phyloP scores from a whole-genome alignment of 495 filamentous ascomycete species.

The Xylaria flabelliformis region DNA sequence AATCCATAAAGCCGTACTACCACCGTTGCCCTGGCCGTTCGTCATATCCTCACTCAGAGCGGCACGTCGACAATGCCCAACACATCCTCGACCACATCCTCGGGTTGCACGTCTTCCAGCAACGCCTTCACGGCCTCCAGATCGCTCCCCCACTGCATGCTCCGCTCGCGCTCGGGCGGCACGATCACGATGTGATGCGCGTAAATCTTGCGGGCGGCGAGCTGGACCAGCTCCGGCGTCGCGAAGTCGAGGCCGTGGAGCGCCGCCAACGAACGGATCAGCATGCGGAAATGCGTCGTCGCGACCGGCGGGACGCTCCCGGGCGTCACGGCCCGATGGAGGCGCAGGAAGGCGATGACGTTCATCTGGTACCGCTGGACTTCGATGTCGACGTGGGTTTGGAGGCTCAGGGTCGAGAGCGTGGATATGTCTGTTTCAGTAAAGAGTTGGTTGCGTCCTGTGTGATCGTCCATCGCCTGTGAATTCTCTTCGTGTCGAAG shows the following conservation, averaged over 20 bases:
- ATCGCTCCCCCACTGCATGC: conserved; percentile 92
- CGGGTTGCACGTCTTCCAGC: conserved; percentile 71
- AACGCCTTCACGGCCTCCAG: conserved; percentile 66
- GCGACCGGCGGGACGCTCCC: conserved; percentile 78
- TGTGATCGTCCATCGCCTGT: background rate
- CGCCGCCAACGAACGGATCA: conserved; percentile 76
- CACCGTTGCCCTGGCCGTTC: background rate
- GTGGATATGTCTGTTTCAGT: conserved; percentile 46
- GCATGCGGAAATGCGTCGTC: conserved; percentile 73
- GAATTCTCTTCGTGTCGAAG: background rate
- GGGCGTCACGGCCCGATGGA: conserved; percentile 77
- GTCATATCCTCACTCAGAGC: conserved; percentile 48
- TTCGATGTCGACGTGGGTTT: conserved; percentile 56
- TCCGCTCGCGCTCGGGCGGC: conserved; percentile 74
- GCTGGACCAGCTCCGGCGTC: conserved; percentile 80
- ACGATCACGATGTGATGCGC: conserved; percentile 79
- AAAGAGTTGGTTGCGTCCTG: conserved; percentile 16
- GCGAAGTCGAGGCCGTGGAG: conserved; percentile 82
- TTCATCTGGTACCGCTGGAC: conserved; percentile 83
- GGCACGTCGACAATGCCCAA: conserved; percentile 73
- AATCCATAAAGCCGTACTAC: background rate
- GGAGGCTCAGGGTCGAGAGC: conserved; percentile 43
- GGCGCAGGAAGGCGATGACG: conserved; percentile 80
- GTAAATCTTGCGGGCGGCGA: conserved; percentile 91
- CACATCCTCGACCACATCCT: conserved; percentile 86